These are phyloP conservation scores for Fraxinus ornus DNA, from an alignment of 305 asterid genomes.

Conservation along the genomic window DNA sequence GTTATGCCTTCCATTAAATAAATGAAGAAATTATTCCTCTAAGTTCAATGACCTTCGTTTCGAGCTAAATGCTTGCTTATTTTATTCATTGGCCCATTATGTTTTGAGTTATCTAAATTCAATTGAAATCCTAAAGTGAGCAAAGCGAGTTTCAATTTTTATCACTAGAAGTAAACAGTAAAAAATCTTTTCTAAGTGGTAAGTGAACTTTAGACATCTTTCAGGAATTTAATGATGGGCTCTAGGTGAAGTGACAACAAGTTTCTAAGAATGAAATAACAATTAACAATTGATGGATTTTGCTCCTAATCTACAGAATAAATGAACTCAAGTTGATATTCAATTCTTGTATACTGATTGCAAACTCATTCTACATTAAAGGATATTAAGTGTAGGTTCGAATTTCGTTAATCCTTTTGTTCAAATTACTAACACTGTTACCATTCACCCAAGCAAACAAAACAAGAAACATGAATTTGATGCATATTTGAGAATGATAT, in stretches of 20 bases:
- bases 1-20: background rate
- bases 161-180: background rate
- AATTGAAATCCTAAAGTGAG: background rate
- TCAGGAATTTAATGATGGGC: slow-evolving; percentile 2
- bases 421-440: background rate
- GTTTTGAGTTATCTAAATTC: background rate
- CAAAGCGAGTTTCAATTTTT: background rate
- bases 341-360: background rate
- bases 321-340: background rate
- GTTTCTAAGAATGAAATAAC: background rate
- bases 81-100: background rate
- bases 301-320: background rate
- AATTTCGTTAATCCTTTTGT: background rate
- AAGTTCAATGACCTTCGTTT: background rate
- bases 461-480: background rate
- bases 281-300: background rate
- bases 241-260: background rate
- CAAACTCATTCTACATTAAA: background rate
- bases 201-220: background rate
- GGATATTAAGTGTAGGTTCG: background rate
- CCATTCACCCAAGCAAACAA: background rate
- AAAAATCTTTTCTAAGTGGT: background rate
- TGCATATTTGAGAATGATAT: background rate
- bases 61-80: background rate
- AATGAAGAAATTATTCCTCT: background rate